These are phyloP conservation scores for Aureobasidium sp. DNA, from an alignment of 2,329 filamentous ascomycete species.

Conservation along the genomic window DNA sequence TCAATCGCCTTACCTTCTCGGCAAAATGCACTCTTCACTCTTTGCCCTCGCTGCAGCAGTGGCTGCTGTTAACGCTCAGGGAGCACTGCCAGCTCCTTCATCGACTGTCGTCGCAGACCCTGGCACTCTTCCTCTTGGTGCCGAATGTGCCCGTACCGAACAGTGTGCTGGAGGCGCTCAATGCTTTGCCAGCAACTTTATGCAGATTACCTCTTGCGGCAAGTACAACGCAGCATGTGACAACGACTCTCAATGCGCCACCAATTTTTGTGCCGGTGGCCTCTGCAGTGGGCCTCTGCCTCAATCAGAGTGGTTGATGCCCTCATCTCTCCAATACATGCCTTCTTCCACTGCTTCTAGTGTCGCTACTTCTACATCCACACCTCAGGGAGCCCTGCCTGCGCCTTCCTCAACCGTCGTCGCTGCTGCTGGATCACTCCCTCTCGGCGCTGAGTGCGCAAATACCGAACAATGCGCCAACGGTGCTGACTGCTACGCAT, in stretches of 20 bases:
- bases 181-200: slow-evolving; percentile 27
- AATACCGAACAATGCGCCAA: slow-evolving; percentile 25
- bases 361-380: neutral
- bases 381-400: neutral
- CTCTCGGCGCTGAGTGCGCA: slow-evolving; percentile 27
- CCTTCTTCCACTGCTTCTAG: neutral
- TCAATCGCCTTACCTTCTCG: no score
- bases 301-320: slow-evolving; percentile 12
- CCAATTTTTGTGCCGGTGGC: slow-evolving; percentile 31
- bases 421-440: slow-evolving; percentile 26
- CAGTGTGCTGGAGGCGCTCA: slow-evolving; percentile 27
- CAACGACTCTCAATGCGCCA: slow-evolving; percentile 28
- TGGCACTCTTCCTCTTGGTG: slow-evolving; percentile 28
- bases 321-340: neutral
- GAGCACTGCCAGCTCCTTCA: slow-evolving; percentile 11
- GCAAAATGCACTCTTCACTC: slow-evolving; percentile 11
- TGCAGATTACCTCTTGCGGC: slow-evolving; percentile 26
- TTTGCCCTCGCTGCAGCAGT: slow-evolving; percentile 8
- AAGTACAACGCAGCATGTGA: slow-evolving; percentile 31
- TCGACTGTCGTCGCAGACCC: slow-evolving; percentile 25
- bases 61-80: slow-evolving; percentile 10
- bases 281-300: slow-evolving; percentile 29
- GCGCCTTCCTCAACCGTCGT: slow-evolving; percentile 22
- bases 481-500: slow-evolving; percentile 27
- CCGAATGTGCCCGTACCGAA: slow-evolving; percentile 23